phyloP scores from a whole-genome alignment of 208 protist genomes.

The Leishmania mexicana region DNA sequence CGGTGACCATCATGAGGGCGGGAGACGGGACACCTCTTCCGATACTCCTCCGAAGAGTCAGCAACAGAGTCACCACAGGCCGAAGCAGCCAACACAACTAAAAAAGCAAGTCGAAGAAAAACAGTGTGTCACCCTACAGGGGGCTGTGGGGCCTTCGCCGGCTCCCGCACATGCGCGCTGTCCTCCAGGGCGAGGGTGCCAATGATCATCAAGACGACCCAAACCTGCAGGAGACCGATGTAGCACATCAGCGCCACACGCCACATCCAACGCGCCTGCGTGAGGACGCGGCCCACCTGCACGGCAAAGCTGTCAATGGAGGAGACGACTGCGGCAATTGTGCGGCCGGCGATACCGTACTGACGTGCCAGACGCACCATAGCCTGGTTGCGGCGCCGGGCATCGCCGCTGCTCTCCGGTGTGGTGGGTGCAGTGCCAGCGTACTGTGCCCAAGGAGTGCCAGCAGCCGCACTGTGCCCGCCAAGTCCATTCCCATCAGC shows the following conservation, averaged over 20 bases:
- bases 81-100: neutral
- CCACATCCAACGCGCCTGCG: conserved; percentile 31
- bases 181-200: conserved; percentile 18
- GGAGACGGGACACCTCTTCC: too few relatives aligned
- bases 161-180: neutral
- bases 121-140: neutral
- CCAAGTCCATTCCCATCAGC: neutral
- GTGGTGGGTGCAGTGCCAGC: neutral
- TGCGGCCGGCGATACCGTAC: conserved; percentile 20
- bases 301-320: conserved; percentile 39
- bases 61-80: neutral
- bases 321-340: conserved; percentile 8
- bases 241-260: conserved; percentile 51
- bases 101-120: neutral
- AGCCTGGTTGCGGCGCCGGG: conserved; percentile 18
- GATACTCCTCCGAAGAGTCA: too few relatives aligned
- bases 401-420: neutral
- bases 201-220: conserved; percentile 38
- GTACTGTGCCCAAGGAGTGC: neutral
- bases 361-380: conserved; percentile 25
- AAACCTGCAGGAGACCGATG: conserved; percentile 55
- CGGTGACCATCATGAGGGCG: neutral
- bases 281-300: conserved; percentile 34
- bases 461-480: neutral
- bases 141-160: neutral